These are phyloP conservation scores for Phytopythium helicoides DNA, from an alignment of 352 stramenopile species.

Conservation along the genomic window DNA sequence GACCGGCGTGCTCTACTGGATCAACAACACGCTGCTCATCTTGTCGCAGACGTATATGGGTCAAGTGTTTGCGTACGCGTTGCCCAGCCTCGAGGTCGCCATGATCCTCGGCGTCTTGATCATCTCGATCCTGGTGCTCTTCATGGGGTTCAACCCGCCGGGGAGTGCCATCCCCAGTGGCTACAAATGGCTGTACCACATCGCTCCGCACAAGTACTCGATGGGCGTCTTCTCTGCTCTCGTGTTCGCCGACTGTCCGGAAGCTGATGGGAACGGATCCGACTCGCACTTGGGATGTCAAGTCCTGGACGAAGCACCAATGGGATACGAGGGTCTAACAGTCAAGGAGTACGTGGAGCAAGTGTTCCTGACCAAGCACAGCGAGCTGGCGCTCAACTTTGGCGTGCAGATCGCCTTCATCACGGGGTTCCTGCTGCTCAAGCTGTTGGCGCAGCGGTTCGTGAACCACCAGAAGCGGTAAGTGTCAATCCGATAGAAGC, in stretches of 20 bases:
- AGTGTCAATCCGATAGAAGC: too few species aligned
- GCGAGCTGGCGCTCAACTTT: constrained; percentile 4
- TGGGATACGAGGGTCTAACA: neutral
- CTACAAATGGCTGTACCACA: constrained; percentile 25
- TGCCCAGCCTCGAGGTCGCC: constrained; percentile 15
- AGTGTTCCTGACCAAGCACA: neutral
- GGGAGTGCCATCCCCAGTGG: constrained; percentile 15
- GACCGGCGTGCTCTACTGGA: constrained; percentile 22
- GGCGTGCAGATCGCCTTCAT: constrained; percentile 3
- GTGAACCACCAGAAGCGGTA: constrained; percentile 37
- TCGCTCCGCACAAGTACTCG: constrained; percentile 19
- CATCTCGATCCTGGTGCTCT: constrained; percentile 21
- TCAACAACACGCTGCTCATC: constrained; percentile 17
- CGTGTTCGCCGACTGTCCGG: constrained; percentile 17
- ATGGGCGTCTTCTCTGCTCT: constrained; percentile 14
- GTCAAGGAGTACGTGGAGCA: constrained; percentile 10
- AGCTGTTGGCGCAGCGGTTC: constrained; percentile 19
- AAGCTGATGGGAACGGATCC: neutral
- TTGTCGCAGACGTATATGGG: constrained; percentile 22
- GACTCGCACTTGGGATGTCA: neutral
- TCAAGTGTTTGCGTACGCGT: constrained; percentile 15
- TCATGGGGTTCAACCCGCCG: constrained; percentile 28
- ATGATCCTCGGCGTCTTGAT: constrained; percentile 13
- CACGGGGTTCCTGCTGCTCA: constrained; percentile 11
- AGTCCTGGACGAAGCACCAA: neutral